Evolutionary conservation across 2,329 filamentous ascomycete species (phyloP).

Genomic region (Ascochyta pisi): DNA sequence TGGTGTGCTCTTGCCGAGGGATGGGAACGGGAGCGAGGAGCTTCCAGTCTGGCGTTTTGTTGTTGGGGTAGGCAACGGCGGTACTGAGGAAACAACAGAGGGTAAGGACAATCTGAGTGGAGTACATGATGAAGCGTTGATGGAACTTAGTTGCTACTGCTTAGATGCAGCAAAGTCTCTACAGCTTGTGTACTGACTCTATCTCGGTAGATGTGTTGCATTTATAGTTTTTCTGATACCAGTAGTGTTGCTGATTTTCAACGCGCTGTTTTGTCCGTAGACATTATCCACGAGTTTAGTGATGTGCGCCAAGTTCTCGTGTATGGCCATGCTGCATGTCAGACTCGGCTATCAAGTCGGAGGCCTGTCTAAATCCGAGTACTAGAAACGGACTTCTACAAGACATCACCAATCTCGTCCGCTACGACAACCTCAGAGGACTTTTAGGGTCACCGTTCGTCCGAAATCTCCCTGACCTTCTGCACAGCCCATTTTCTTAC

Average conservation of each 20-base stretch:
- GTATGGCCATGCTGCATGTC: background rate
- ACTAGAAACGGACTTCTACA: background rate
- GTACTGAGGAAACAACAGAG: background rate
- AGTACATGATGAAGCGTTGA: background rate
- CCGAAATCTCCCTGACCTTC: too few relatives aligned
- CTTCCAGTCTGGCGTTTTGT: conserved; percentile 13
- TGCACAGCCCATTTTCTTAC: background rate
- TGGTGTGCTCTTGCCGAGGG: conserved; percentile 37
- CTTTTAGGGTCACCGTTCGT: too few relatives aligned
- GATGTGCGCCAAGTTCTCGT: background rate
- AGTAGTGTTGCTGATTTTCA: background rate
- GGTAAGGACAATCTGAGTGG: background rate
- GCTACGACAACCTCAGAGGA: background rate
- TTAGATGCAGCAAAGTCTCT: background rate
- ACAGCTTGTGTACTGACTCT: background rate
- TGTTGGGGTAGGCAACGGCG: background rate
- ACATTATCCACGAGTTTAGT: background rate
- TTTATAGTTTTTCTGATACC: background rate
- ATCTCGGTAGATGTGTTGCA: background rate
- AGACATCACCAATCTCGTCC: background rate
- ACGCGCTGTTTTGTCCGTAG: background rate
- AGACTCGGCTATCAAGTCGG: conserved; percentile 2
- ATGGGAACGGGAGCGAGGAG: conserved; percentile 26
- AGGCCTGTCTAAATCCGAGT: background rate
- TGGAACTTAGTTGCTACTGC: background rate